Percentiles rank a stretch among this genome's conserved stretches.
These are phyloP conservation scores for Pichia gijzeniarum DNA, from an alignment of 805 yeast species.

Conservation along the genomic window DNA sequence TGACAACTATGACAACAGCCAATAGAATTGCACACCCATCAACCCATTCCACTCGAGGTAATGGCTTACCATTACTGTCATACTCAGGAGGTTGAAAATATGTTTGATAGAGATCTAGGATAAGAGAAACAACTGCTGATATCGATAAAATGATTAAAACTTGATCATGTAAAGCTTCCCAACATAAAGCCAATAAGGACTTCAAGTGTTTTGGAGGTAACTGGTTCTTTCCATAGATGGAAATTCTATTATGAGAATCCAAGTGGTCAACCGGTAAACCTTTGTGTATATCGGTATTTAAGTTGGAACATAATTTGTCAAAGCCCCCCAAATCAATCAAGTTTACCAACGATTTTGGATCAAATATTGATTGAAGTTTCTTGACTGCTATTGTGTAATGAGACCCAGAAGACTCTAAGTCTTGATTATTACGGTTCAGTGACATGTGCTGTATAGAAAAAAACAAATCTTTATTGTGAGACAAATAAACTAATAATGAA, in stretches of 20 bases:
- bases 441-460: too few relatives aligned
- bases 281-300: constrained; percentile 31
- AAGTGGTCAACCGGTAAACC: constrained; percentile 38
- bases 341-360: constrained; percentile 51
- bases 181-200: constrained; percentile 59
- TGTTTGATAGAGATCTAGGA: constrained; percentile 86
- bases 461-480: too few relatives aligned
- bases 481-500: too few relatives aligned
- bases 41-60: constrained; percentile 94
- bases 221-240: constrained; percentile 60
- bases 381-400: constrained; percentile 24
- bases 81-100: constrained; percentile 75
- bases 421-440: not conserved
- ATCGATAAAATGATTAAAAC: constrained; percentile 75
- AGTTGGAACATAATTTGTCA: constrained; percentile 24
- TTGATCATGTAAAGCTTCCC: constrained; percentile 85
- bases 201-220: constrained; percentile 71
- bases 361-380: constrained; percentile 46
- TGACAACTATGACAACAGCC: constrained; percentile 83
- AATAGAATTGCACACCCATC: constrained; percentile 97
- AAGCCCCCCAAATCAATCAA: constrained; percentile 42
- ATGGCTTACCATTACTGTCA: constrained; percentile 69
- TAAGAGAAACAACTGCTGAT: constrained; percentile 86
- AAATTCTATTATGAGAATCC: constrained; percentile 33
- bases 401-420: constrained; percentile 12